A percentile compares a stretch with the other conserved stretches of the same genome.
Evolutionary conservation across 2,329 filamentous ascomycete species (phyloP).

Genomic region (Leptographium flavum): DNA sequence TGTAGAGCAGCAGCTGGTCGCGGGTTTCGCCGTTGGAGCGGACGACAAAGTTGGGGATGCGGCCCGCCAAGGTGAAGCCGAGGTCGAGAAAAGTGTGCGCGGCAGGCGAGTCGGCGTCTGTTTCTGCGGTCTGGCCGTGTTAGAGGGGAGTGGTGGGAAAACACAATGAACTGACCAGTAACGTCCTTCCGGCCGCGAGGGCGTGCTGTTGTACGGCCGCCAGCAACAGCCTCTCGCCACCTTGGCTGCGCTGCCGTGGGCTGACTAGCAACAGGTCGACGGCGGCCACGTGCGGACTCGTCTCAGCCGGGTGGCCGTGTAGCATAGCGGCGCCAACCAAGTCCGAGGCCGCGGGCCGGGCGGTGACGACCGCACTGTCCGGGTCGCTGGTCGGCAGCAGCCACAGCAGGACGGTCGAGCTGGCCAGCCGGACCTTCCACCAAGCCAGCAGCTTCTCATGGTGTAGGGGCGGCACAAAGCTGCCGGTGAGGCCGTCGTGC

Average conservation of each 20-base stretch:
- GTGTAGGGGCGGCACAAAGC: constrained; percentile 44
- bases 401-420: constrained; percentile 39
- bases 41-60: constrained; percentile 37
- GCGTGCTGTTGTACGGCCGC: constrained; percentile 41
- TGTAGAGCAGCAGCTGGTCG: constrained; percentile 44
- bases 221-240: constrained; percentile 38
- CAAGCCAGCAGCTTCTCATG: constrained; percentile 39
- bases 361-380: not conserved
- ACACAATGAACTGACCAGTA: constrained; percentile 31
- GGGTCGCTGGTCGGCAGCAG: constrained; percentile 15
- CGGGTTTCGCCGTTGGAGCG: constrained; percentile 29
- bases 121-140: constrained; percentile 13
- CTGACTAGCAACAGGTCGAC: constrained; percentile 46
- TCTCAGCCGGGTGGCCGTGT: constrained; percentile 35
- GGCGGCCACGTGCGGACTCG: constrained; percentile 36
- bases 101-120: constrained; percentile 38
- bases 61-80: constrained; percentile 41
- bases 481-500: constrained; percentile 39
- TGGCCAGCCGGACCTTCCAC: constrained; percentile 39
- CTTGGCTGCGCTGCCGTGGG: constrained; percentile 32
- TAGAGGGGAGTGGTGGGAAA: not conserved
- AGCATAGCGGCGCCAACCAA: constrained; percentile 44
- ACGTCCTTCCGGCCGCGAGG: constrained; percentile 27
- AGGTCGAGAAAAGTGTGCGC: constrained; percentile 34
- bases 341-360: constrained; percentile 22